A percentile compares a stretch with the other conserved stretches of the same genome.
phyloP scores from a whole-genome alignment of 2,329 filamentous ascomycete species.

The Lasiodiplodia theobromae region DNA sequence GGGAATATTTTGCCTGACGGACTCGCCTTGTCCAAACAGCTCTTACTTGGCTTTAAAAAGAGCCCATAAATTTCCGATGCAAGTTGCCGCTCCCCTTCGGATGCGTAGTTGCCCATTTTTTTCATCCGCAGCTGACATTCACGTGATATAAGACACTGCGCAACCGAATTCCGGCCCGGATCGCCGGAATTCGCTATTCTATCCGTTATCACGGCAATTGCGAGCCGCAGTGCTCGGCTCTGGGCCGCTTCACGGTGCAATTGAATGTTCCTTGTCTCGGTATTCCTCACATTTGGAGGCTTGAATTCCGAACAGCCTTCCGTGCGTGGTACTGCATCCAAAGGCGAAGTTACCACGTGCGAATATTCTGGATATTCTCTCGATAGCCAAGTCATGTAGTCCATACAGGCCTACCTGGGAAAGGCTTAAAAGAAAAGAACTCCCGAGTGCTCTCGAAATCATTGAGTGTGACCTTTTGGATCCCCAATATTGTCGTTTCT shows the following conservation, averaged over 20 bases:
- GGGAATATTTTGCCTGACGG: neutral
- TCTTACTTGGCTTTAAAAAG: neutral
- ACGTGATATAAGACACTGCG: neutral
- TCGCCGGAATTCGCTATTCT: neutral
- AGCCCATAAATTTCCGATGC: neutral
- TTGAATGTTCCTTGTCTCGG: no score
- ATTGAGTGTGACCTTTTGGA: neutral
- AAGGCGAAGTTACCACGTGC: no score
- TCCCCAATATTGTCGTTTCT: neutral
- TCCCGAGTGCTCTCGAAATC: neutral
- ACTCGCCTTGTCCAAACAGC: neutral
- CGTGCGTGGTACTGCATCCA: neutral
- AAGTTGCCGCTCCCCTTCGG: neutral
- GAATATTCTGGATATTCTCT: neutral
- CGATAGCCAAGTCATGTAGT: neutral
- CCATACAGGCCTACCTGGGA: neutral
- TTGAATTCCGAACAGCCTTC: no score
- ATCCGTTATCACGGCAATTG: neutral
- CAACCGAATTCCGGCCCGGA: neutral
- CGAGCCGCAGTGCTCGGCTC: neutral
- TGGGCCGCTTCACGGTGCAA: no score
- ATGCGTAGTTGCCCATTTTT: neutral
- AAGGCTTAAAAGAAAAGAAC: neutral
- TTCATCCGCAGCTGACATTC: neutral
- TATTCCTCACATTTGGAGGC: no score